Evolutionary conservation across 768 basidiomycete species (phyloP), one percentile per base, ranked within the genome.

Genomic region (Leucocoprinus birnbaumii): DNA sequence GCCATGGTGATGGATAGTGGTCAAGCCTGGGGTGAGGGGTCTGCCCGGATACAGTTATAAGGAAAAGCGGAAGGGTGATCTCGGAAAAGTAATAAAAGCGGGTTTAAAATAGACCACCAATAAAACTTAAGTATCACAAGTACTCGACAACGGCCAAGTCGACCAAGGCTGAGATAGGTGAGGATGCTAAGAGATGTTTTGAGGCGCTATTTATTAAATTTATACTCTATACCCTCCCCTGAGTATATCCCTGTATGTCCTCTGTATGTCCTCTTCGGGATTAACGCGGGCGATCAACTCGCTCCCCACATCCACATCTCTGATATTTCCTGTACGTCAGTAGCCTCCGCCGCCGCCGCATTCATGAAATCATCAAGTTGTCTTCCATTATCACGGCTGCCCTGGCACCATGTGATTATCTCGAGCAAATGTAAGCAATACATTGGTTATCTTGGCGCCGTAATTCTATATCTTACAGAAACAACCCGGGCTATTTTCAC

Each of bases 1-100:
- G 75, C 67, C 77, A 79, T 80, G 66, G 65, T 72, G 59, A 68
- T 67, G 55, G 59, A 58, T 56, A 57, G 38, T 59, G 50, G 52
- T 50, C 2, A 62, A 51, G 57, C 48, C 35, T 37, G 48, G 50
- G 43, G 48, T 35, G 40, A 48, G 18, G 41, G 14, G 18, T 51
- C 47, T 35, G 55, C 27, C 47, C 42, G 44, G 41, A 35, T 48
- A 24, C 41, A 42, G 34, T 49, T 55, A 41, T 19, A n/a, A n/a
- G 35, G 47, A 24, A 49, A 55, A 40, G 46, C 46, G 43, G 31
- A 35, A 55, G 26, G 46, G 45, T 37, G 42, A 50, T 54, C 34
- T 43, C 47, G 42, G 48, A 53, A 48, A 42, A 41, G 37, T 22
- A 21, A 27, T 42, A 46, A 14, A 21, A 52, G 24, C 51, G 26